Evolutionary conservation across 2,329 filamentous ascomycete species (phyloP).

Genomic region (Alternaria atra): DNA sequence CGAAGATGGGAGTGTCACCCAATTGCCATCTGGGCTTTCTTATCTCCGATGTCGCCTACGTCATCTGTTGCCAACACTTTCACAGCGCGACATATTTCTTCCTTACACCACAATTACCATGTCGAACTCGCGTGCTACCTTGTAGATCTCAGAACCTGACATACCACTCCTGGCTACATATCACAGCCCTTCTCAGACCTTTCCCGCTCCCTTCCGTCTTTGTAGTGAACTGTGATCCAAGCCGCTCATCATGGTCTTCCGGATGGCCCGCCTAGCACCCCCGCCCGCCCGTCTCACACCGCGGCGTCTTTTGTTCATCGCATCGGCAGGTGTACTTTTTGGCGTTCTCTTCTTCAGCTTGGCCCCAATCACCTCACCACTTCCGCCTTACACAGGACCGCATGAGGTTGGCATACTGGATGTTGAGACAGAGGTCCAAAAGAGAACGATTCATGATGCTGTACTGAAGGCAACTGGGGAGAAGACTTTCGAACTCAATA

Average conservation of each 20-base stretch:
- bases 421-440: constrained; percentile 52
- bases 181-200: neutral
- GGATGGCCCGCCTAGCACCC: constrained; percentile 15
- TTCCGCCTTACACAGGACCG: constrained; percentile 55
- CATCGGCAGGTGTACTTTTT: constrained; percentile 41
- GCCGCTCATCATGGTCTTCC: constrained; percentile 31
- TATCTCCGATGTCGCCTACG: constrained; percentile 14
- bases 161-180: neutral
- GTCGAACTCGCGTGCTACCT: neutral
- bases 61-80: constrained; percentile 13
- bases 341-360: constrained; percentile 51
- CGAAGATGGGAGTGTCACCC: neutral
- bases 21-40: neutral
- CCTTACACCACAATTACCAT: neutral
- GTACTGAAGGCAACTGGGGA: constrained; percentile 51
- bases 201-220: neutral
- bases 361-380: constrained; percentile 53
- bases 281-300: constrained; percentile 22
- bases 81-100: neutral
- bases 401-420: constrained; percentile 57
- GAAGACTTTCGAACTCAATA: constrained; percentile 56
- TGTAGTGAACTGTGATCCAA: constrained; percentile 50
- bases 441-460: constrained; percentile 47
- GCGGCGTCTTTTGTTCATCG: constrained; percentile 36
- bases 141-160: neutral